These are phyloP conservation scores for Epichloe sylvatica DNA, from an alignment of 2,329 filamentous ascomycete genomes.

Conservation along the genomic window DNA sequence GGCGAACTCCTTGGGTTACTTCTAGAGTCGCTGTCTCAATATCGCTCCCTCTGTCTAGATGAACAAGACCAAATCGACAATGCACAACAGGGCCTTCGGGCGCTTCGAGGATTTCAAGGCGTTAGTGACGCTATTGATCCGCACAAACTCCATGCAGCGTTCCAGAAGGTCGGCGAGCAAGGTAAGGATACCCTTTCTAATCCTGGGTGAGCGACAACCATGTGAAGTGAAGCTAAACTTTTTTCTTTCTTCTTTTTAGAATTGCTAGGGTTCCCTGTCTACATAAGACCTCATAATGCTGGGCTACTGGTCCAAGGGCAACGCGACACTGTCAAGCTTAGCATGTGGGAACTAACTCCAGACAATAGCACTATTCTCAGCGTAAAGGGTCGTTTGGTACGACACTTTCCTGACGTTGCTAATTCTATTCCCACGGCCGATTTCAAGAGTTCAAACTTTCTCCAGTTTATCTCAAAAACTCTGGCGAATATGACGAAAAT, in stretches of 20 bases:
- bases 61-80: background rate
- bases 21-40: background rate
- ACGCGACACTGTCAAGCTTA: background rate
- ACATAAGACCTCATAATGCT: slow-evolving; percentile 1
- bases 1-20: background rate
- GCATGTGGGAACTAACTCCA: background rate
- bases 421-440: background rate
- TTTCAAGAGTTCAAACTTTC: background rate
- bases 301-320: background rate
- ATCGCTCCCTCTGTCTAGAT: background rate
- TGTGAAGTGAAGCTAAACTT: background rate
- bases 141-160: background rate
- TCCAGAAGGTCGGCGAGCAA: background rate
- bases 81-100: background rate
- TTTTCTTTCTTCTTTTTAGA: background rate
- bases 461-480: background rate
- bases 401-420: background rate
- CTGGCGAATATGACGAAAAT: background rate
- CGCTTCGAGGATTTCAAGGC: background rate
- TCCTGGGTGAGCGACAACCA: background rate
- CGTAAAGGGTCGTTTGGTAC: background rate
- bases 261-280: background rate
- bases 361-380: background rate
- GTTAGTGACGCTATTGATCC: background rate
- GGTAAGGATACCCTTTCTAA: background rate